Evolutionary conservation across 1,139 yeast species (phyloP).

Genomic region (Candida freyschussii): DNA sequence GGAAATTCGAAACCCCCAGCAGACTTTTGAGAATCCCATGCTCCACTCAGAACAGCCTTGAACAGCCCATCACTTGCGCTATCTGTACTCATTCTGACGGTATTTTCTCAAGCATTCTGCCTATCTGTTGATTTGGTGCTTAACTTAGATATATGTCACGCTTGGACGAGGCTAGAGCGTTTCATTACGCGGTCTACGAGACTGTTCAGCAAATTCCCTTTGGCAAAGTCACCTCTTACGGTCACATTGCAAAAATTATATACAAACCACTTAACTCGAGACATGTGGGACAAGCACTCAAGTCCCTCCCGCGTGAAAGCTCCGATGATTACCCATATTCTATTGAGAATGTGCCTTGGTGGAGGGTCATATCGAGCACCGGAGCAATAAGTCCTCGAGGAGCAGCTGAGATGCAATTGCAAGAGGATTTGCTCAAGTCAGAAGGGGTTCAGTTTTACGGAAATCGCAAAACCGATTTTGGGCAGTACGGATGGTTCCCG

Average conservation of each 20-base stretch:
- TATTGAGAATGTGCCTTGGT: slow-evolving; percentile 60
- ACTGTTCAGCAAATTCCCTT: slow-evolving; percentile 50
- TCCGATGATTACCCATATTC: slow-evolving; percentile 24
- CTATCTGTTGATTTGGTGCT: too few relatives aligned
- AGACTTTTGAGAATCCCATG: too few relatives aligned
- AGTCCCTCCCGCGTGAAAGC: slow-evolving; percentile 36
- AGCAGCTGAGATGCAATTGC: slow-evolving; percentile 41
- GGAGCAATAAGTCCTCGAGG: slow-evolving; percentile 60
- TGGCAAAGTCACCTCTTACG: slow-evolving; percentile 67
- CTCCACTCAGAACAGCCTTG: too few relatives aligned
- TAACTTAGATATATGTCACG: too few relatives aligned
- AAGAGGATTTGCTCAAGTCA: slow-evolving; percentile 38
- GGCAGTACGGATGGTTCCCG: slow-evolving; percentile 67
- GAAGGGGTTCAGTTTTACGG: slow-evolving; percentile 48
- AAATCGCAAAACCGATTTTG: slow-evolving; percentile 37
- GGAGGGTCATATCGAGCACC: slow-evolving; percentile 63
- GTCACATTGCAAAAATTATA: slow-evolving; percentile 64
- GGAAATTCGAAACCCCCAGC: too few relatives aligned
- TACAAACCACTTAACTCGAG: slow-evolving; percentile 63
- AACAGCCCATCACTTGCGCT: too few relatives aligned
- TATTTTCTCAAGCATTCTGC: too few relatives aligned
- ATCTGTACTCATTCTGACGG: too few relatives aligned
- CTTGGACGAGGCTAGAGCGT: slow-evolving; percentile 48
- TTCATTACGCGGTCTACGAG: slow-evolving; percentile 57
- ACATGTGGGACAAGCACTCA: slow-evolving; percentile 69